Base-by-base conservation (phyloP, 179 eudicot genomes). In the Dionaea muscipula region DNA sequence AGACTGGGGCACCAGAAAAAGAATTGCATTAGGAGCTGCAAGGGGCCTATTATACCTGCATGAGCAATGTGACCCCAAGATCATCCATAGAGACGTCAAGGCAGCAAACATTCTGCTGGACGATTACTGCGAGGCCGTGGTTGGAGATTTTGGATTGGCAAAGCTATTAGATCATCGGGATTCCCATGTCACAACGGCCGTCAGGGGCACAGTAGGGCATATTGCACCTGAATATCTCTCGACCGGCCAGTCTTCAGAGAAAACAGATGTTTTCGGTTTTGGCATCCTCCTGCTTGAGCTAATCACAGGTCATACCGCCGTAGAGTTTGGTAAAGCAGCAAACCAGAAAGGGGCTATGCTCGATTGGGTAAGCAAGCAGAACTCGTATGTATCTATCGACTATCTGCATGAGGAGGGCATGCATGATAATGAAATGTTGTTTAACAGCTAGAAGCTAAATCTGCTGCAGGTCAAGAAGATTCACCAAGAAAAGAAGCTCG, bases 391-490 rank as follows among this genome's bases (percentile, higher is more conserved):
- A n/a, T n/a, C n/a, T n/a, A n/a, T n/a, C n/a, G n/a, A n/a, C n/a
- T n/a, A n/a, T n/a, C n/a, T n/a, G n/a, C n/a, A n/a, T n/a, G n/a
- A n/a, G n/a, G n/a, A n/a, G n/a, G n/a, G n/a, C n/a, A n/a, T n/a
- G n/a, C n/a, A n/a, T n/a, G n/a, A n/a, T n/a, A n/a, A n/a, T n/a
- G n/a, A n/a, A n/a, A n/a, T n/a, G n/a, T n/a, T n/a, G n/a, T n/a
- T n/a, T n/a, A n/a, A n/a, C n/a, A n/a, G n/a, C n/a, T n/a, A n/a
- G n/a, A n/a, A n/a, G n/a, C n/a, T n/a, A n/a, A n/a, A n/a, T n/a
- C n/a, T n/a, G n/a, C n/a, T 57, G n/a, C 71, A 83, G 90, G 95
- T 85, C 60, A 82, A 72, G 78, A 81, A 82, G 63, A 76, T 88
- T 56, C 85, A 85, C 55, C 81, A 69, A 55, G 96, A 85, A 47